phyloP scores from a whole-genome alignment of 805 yeast species.

The Saccharomycopsis capsularis region DNA sequence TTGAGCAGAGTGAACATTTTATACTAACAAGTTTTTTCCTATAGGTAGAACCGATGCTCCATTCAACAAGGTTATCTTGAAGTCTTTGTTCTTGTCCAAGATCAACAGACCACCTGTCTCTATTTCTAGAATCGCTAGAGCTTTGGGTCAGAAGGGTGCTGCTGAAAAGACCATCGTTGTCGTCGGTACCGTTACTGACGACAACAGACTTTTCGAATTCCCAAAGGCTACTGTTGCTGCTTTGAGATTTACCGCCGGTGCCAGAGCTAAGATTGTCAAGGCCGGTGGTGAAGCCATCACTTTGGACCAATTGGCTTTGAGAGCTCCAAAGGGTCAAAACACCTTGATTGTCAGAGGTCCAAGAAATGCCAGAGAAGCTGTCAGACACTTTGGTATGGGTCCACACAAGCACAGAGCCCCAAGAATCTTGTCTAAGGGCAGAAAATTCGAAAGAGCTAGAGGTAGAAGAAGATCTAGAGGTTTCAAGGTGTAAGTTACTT shows the following conservation, averaged over 20 bases:
- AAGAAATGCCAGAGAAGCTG: conserved; percentile 98
- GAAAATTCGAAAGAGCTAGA: conserved; percentile 99
- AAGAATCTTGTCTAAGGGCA: conserved; percentile 93
- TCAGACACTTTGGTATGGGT: conserved; percentile 99
- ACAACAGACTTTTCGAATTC: conserved; percentile 85
- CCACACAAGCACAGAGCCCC: conserved; percentile 99
- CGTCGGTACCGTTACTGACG: conserved; percentile 99
- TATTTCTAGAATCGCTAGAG: conserved; percentile 81
- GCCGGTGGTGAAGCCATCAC: conserved; percentile 99
- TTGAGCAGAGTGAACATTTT: conserved; percentile 42
- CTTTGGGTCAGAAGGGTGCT: conserved; percentile 77
- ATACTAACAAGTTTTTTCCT: conserved; percentile 32
- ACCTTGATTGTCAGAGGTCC: conserved; percentile 98
- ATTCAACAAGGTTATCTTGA: conserved; percentile 96
- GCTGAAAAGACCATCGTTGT: conserved; percentile 90
- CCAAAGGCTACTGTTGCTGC: conserved; percentile 99
- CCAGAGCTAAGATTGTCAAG: conserved; percentile 93
- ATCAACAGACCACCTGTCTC: conserved; percentile 99
- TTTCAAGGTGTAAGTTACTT: conserved; percentile 87
- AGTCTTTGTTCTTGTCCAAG: conserved; percentile 93
- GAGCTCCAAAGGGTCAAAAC: conserved; percentile 99
- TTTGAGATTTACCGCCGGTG: conserved; percentile 98
- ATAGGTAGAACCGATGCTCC: conserved; percentile 97
- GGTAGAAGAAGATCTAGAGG: conserved; percentile 99
- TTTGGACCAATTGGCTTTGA: conserved; percentile 96